Conservation (phyloP, 345 rosid genomes). For the Pistacia vera region DNA sequence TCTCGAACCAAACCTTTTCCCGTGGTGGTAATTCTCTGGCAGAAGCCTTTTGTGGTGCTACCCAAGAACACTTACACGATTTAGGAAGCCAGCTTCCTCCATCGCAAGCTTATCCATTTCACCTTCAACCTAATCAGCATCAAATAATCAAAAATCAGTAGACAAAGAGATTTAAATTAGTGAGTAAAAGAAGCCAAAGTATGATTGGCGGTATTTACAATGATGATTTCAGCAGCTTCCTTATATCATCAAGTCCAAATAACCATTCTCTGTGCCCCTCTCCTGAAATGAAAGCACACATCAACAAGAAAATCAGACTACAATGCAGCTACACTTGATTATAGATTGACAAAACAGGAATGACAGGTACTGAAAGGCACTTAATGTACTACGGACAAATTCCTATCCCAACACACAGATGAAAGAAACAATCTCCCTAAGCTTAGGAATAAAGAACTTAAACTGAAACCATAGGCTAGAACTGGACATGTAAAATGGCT, state of each 20-base stretch:
- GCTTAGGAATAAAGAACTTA: too few relatives aligned
- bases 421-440: too few relatives aligned
- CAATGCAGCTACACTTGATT: neutral
- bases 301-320: too few relatives aligned
- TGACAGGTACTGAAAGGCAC: too few relatives aligned
- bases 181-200: slow-evolving; percentile 4
- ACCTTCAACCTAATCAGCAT: slow-evolving; percentile 51
- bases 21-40: slow-evolving; percentile 35
- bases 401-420: too few relatives aligned
- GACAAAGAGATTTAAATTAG: neutral
- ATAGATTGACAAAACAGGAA: neutral
- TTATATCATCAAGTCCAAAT: slow-evolving; percentile 54
- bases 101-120: slow-evolving; percentile 58
- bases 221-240: slow-evolving; percentile 42
- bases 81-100: slow-evolving; percentile 58
- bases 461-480: too few relatives aligned
- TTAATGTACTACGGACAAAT: too few relatives aligned
- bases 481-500: too few relatives aligned
- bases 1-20: slow-evolving; percentile 33
- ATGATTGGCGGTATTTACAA: slow-evolving; percentile 27
- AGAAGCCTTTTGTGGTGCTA: slow-evolving; percentile 48
- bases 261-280: slow-evolving; percentile 44
- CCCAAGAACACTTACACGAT: slow-evolving; percentile 52
- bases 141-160: neutral
- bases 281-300: slow-evolving; percentile 35